Percentiles rank a stretch among this genome's conserved stretches.
Conservation (phyloP, 2,329 filamentous ascomycete genomes). For the Paraconiothyrium sp. region DNA sequence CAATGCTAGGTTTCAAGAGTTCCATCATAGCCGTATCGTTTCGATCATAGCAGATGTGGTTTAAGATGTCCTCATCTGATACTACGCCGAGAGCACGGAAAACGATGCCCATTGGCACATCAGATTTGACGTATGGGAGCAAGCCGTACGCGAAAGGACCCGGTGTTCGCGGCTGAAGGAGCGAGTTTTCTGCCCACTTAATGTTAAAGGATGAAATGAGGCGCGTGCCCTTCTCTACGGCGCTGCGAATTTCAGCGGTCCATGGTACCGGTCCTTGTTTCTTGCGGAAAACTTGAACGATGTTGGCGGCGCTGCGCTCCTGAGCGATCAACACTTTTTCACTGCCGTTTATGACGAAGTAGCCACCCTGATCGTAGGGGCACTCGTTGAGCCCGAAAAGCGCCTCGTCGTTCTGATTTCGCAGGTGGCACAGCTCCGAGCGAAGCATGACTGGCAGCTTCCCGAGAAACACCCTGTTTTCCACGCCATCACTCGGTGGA, state of each 20-base stretch:
- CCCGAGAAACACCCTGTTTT: slow-evolving; percentile 86
- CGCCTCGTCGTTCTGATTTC: slow-evolving; percentile 82
- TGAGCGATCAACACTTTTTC: slow-evolving; percentile 99
- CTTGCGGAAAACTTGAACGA: slow-evolving; percentile 99
- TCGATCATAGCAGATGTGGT: slow-evolving; percentile 96
- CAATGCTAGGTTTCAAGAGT: slow-evolving; percentile 95
- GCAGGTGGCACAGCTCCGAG: slow-evolving; percentile 92
- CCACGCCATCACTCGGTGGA: slow-evolving; percentile 58
- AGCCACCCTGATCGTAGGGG: slow-evolving; percentile 96
- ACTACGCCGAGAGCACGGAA: slow-evolving; percentile 96
- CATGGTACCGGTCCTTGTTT: slow-evolving; percentile 93
- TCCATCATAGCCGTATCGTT: slow-evolving; percentile 97
- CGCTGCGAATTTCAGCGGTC: slow-evolving; percentile 94
- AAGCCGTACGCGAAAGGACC: slow-evolving; percentile 90
- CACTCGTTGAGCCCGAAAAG: slow-evolving; percentile 95
- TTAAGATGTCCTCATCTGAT: slow-evolving; percentile 96
- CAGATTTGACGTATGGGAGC: slow-evolving; percentile 90
- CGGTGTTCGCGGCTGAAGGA: slow-evolving; percentile 79
- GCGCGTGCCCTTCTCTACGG: slow-evolving; percentile 93
- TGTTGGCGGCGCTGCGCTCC: slow-evolving; percentile 96
- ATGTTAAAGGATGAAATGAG: slow-evolving; percentile 93
- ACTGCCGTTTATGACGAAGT: slow-evolving; percentile 99
- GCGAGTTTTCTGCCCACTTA: slow-evolving; percentile 88
- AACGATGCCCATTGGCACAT: slow-evolving; percentile 93
- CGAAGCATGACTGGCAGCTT: slow-evolving; percentile 98